These are phyloP conservation scores for Herpetospermum pedunculosum DNA, from an alignment of 306 rosid species.

Conservation along the genomic window DNA sequence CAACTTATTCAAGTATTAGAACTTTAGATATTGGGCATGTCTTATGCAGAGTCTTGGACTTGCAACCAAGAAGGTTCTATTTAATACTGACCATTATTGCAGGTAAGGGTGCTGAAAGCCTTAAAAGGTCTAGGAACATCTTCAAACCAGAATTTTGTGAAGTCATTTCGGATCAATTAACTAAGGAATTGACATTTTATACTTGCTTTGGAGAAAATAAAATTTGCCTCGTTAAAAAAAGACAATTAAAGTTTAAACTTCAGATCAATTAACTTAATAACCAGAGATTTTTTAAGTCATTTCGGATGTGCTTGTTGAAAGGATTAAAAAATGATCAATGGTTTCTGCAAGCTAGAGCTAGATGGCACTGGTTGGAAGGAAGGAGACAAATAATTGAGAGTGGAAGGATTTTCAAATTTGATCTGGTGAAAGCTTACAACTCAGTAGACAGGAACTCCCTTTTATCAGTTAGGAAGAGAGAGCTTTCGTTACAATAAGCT, in stretches of 20 bases:
- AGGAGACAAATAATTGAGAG: background rate
- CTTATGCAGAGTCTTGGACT: background rate
- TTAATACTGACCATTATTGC: background rate
- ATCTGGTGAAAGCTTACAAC: background rate
- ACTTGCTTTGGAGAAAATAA: background rate
- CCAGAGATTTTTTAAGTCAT: background rate
- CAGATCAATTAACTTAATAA: background rate
- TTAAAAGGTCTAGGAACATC: background rate
- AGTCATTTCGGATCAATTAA: background rate
- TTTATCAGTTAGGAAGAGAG: background rate
- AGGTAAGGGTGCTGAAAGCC: background rate
- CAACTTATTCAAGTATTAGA: background rate
- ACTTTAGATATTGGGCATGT: background rate
- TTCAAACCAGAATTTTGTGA: background rate
- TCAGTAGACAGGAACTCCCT: background rate
- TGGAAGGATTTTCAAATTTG: background rate
- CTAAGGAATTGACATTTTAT: background rate
- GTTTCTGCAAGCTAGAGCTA: background rate
- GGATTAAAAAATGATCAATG: background rate
- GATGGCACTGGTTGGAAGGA: background rate
- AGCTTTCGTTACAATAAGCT: background rate
- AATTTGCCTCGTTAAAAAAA: background rate
- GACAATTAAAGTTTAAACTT: background rate
- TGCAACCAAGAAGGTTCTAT: background rate
- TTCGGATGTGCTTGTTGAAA: background rate